phyloP scores from a whole-genome alignment of 257 asterid species.

The Forsythia viridissima region DNA sequence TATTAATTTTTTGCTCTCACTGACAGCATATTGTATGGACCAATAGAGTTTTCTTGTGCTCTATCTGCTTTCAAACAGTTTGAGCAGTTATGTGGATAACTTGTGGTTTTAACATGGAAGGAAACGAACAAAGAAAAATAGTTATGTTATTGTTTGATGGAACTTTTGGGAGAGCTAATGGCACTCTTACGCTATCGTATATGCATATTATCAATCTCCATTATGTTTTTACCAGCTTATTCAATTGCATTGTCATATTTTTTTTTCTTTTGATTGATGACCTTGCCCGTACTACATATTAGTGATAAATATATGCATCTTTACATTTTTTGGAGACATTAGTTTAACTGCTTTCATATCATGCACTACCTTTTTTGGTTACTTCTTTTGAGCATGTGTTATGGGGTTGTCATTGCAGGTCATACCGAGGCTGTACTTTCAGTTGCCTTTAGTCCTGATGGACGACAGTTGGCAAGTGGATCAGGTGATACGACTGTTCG shows the following conservation, averaged over 20 bases:
- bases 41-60: background rate
- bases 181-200: background rate
- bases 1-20: background rate
- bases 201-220: background rate
- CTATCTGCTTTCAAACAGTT: background rate
- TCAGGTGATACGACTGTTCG: slow-evolving; percentile 98
- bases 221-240: background rate
- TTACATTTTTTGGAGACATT: background rate
- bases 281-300: too few relatives aligned
- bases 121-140: too few relatives aligned
- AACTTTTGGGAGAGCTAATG: background rate
- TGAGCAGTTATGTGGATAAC: background rate
- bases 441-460: slow-evolving; percentile 95
- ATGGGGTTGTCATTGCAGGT: slow-evolving; percentile 49
- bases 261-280: too few relatives aligned
- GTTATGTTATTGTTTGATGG: background rate
- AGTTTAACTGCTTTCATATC: background rate
- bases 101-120: background rate
- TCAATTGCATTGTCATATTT: too few relatives aligned
- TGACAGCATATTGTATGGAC: background rate
- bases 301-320: background rate
- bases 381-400: background rate
- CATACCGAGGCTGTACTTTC: slow-evolving; percentile 94
- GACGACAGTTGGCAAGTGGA: slow-evolving; percentile 89
- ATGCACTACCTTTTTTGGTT: background rate